Conservation (phyloP, 495 filamentous ascomycete genomes). For the Neurospora discreta region DNA sequence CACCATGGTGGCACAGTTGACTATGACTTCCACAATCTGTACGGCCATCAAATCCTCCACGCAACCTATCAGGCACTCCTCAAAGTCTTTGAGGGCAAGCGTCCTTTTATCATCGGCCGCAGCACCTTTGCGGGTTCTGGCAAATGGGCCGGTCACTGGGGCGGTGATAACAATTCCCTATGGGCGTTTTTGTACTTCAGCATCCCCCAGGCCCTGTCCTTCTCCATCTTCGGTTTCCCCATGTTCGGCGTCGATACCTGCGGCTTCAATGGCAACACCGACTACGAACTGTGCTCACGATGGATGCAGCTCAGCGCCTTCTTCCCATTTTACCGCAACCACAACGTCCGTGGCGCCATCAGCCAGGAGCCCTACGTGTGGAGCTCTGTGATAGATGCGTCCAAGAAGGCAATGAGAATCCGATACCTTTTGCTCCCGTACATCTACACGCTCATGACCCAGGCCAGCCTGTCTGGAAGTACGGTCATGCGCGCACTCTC, state of each 20-base stretch:
- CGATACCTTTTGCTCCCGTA: constrained; percentile 68
- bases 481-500: constrained; percentile 74
- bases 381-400: constrained; percentile 55
- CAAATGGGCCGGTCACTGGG: constrained; percentile 81
- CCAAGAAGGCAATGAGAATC: constrained; percentile 58
- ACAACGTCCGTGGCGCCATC: constrained; percentile 53
- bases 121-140: constrained; percentile 74
- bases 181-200: constrained; percentile 66
- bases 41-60: constrained; percentile 63
- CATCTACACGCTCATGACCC: constrained; percentile 69
- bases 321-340: constrained; percentile 84
- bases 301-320: constrained; percentile 86
- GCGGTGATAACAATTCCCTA: constrained; percentile 64
- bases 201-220: constrained; percentile 71
- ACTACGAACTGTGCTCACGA: constrained; percentile 66
- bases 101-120: constrained; percentile 79
- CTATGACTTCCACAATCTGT: constrained; percentile 76
- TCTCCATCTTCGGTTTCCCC: constrained; percentile 73
- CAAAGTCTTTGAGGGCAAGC: constrained; percentile 48
- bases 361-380: constrained; percentile 71
- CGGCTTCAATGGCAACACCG: constrained; percentile 62
- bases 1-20: constrained; percentile 59
- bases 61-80: constrained; percentile 70
- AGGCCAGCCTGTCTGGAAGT: constrained; percentile 53
- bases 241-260: constrained; percentile 84